Conservation (phyloP, 257 asterid species). For the Capsicum pubescens region DNA sequence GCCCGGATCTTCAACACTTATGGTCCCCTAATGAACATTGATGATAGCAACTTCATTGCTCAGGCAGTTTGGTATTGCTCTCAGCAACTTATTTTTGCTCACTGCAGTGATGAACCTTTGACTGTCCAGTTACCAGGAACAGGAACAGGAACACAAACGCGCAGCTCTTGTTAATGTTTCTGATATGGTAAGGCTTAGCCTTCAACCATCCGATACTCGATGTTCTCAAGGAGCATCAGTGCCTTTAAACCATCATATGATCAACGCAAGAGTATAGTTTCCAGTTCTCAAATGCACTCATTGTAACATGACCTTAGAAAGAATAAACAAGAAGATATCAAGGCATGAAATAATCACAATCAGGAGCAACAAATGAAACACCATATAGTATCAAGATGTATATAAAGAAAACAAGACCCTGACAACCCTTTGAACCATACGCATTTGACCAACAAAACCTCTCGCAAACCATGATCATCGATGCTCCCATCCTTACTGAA, state of each 20-base stretch:
- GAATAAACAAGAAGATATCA: constrained; percentile 33
- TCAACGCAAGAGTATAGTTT: no score
- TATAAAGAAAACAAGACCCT: constrained; percentile 18
- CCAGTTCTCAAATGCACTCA: no score
- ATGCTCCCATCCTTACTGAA: constrained; percentile 19
- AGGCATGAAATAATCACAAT: constrained; percentile 35
- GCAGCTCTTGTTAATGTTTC: constrained; percentile 60
- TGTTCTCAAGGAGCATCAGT: no score
- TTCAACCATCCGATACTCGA: no score
- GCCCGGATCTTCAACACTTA: constrained; percentile 97
- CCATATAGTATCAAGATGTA: constrained; percentile 8
- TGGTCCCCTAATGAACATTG: constrained; percentile 95
- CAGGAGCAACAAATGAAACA: background rate
- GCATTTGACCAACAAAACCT: constrained; percentile 15
- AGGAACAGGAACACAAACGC: constrained; percentile 93
- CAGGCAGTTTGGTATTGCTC: constrained; percentile 80
- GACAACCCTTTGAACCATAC: constrained; percentile 31
- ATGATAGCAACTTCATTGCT: constrained; percentile 93
- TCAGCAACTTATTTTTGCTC: background rate
- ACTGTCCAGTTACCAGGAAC: constrained; percentile 97
- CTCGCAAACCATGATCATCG: constrained; percentile 15
- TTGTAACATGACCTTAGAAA: background rate
- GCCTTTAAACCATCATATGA: no score
- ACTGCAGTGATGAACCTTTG: constrained; percentile 74
- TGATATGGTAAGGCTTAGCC: constrained; percentile 44